Percentiles rank a stretch among this genome's conserved stretches.
Evolutionary conservation across 345 rosid species (phyloP).

Genomic region (Gossypium turneri): DNA sequence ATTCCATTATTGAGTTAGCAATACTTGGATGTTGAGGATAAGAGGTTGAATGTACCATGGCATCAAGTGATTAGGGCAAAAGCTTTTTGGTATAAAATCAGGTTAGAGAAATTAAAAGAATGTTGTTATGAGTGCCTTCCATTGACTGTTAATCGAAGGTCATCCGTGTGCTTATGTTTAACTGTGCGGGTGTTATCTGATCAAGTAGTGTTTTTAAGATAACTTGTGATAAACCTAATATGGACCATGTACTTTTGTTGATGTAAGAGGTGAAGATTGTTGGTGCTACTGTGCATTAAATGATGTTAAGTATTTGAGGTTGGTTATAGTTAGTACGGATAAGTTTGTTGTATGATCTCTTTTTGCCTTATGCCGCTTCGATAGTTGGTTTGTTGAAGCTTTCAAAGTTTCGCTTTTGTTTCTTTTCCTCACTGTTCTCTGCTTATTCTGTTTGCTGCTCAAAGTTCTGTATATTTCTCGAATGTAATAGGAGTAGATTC

Average conservation of each 20-base stretch:
- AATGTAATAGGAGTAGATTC: not conserved
- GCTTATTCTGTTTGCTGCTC: slow-evolving; percentile 1
- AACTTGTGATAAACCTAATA: not conserved
- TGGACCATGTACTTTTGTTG: not conserved
- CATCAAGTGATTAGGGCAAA: not conserved
- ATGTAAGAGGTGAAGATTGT: not conserved
- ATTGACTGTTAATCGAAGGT: not conserved
- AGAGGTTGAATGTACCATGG: not conserved
- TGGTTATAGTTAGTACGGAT: not conserved
- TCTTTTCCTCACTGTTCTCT: not conserved
- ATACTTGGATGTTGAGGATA: not conserved
- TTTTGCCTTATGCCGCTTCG: not conserved
- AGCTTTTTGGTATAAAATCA: not conserved
- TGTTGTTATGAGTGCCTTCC: not conserved
- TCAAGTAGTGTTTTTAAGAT: not conserved
- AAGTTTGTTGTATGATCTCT: not conserved
- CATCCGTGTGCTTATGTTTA: not conserved
- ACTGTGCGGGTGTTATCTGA: not conserved
- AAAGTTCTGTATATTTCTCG: not conserved
- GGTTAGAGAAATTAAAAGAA: not conserved
- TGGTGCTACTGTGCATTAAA: not conserved
- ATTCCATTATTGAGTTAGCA: not conserved
- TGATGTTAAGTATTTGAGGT: not conserved
- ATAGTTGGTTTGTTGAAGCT: not conserved
- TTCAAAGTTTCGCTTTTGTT: not conserved